Base-by-base conservation (phyloP, 352 stramenopile genomes). In the Aphanomyces stellatus region DNA sequence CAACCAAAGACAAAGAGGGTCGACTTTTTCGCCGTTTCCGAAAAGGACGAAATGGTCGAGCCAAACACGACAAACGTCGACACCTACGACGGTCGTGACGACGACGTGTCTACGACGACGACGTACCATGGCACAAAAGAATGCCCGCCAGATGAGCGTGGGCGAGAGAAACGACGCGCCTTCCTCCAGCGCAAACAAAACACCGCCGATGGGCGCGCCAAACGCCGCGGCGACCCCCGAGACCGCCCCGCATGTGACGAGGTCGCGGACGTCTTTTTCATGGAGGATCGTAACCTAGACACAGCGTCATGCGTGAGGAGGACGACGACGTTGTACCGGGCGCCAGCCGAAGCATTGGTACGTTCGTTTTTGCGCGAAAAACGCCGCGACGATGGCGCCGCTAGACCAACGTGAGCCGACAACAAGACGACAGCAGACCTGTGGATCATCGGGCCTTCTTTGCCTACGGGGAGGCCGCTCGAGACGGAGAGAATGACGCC, bases 201-300 rank as follows among this genome's bases (percentile, higher is more conserved):
- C 57, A 42, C 80, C 80, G 35, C 80, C 80, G 35, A 88, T 80
- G 15, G 80, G 80, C 11, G 80, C 76, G 15, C 80, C 80, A 75
- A 88, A 88, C n/a, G 76, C 73, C 24, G 77, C 74, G 4, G 79
- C 74, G 68, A 88, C 82, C 24, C 79, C 79, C 33, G 69, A 72
- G 7, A 77, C 74, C 13, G 76, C 72, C 24, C 79, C 79, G 55
- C 82, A 76, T 46, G 53, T 74, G 49, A 88, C 71, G 11, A 88
- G 66, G 64, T 85, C 74, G 7, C 79, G 68, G 28, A 67, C 60
- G 35, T 67, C 60, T 48, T 77, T 68, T 64, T 86, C 76, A 4
- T 51, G 30, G 1, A 67, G 34, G n/a, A 67, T n/a, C 22, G 31
- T 13, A 7, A 51, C 17, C 48, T 46, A 46, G 11, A 46, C n/a